Evolutionary conservation across 495 filamentous ascomycete species (phyloP), one percentile per base, ranked within the genome.

Genomic region (Penicillium mononematosum): DNA sequence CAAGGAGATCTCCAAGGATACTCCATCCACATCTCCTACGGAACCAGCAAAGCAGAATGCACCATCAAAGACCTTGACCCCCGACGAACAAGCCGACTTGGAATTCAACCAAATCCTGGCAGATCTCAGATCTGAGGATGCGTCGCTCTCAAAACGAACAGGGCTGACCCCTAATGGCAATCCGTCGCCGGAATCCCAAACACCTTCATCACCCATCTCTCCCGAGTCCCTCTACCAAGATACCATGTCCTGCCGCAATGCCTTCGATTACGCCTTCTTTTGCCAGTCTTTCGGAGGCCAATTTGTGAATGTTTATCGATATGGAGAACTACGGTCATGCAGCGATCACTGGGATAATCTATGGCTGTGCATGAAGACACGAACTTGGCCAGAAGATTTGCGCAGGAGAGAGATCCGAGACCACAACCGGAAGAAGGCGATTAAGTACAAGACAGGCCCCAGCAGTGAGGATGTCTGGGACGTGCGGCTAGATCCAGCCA

Each of bases 391-490:
- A 5, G 75, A 79, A 1, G 70, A 79, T 34, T 60, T 78, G 61
- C 78, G 78, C 60, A 80, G 77, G 59, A 78, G 75, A 53, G 80
- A 78, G 58, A 82, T 98, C 49, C 74, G 78, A 57, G 87, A 83
- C 41, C 83, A 87, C 70, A 91, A 95, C 70, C 78, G 79, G 54
- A 80, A 86, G 72, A 90, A 88, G 74, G 85, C 84, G 50, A 79
- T 75, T 63, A 89, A 89, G 72, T 91, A 91, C 70, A 84, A 80
- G 77, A 78, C 75, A 24, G 85, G 82, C 9, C 81, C 82, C n/a
- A 93, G 86, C 63, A 96, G 91, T 76, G 89, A 96, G 78, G 91
- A 96, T 81, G 80, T 98, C 39, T 98, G 95, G 95, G 82, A 88
- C 74, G 72, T 83, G 56, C 82, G 94, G 62, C 63, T 61, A 25